Evolutionary conservation across 2,329 filamentous ascomycete species (phyloP).

Genomic region (Pseudocercospora vitis): DNA sequence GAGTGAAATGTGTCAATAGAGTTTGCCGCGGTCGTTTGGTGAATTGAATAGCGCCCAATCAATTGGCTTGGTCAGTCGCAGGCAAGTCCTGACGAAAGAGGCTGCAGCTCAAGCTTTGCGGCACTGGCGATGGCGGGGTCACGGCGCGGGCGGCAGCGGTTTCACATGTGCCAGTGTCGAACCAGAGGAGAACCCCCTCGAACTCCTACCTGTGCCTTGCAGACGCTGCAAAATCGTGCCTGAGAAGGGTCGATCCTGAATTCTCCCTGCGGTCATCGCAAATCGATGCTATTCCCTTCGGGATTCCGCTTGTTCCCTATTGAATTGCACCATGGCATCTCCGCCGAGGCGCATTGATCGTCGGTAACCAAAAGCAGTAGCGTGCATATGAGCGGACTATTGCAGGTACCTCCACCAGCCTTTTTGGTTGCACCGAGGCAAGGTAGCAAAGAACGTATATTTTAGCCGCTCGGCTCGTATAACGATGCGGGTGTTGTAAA

Average conservation of each 20-base stretch:
- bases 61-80: neutral
- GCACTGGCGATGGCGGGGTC: neutral
- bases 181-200: neutral
- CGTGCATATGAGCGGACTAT: neutral
- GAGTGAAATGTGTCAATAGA: slow-evolving; percentile 2
- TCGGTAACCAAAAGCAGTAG: neutral
- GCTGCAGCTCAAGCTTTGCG: slow-evolving; percentile 6
- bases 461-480: neutral
- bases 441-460: neutral
- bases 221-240: neutral
- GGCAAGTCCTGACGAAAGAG: slow-evolving; percentile 6
- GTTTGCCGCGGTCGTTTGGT: slow-evolving; percentile 9
- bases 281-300: neutral
- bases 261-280: neutral
- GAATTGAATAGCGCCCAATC: neutral
- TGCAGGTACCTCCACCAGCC: neutral
- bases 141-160: neutral
- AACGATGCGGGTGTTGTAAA: neutral
- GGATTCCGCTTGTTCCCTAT: neutral
- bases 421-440: neutral
- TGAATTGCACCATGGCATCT: neutral
- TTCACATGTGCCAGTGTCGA: neutral
- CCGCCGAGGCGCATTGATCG: neutral
- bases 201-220: slow-evolving; percentile 6
- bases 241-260: neutral